A percentile compares a stretch with the other conserved stretches of the same genome.
phyloP scores from a whole-genome alignment of 305 asterid genomes.

The Ilex paraguariensis region DNA sequence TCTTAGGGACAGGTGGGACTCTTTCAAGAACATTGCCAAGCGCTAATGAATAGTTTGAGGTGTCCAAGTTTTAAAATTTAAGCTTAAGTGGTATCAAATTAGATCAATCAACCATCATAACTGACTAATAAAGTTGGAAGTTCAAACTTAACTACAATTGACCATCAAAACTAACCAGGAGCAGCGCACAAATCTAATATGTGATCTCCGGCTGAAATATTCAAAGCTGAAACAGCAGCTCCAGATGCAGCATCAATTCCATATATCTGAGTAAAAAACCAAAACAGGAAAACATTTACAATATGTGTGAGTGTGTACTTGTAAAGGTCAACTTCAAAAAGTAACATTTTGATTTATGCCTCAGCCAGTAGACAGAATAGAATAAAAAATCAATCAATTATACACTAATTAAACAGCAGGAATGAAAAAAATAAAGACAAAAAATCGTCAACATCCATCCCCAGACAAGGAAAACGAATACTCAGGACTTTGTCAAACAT shows the following conservation, averaged over 20 bases:
- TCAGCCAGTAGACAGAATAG: not conserved
- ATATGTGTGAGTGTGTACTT: too few relatives aligned
- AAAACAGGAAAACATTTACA: not conserved
- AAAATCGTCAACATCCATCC: too few relatives aligned
- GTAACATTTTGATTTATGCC: not conserved
- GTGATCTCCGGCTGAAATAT: slow-evolving; percentile 63
- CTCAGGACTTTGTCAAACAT: too few relatives aligned
- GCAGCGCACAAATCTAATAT: slow-evolving; percentile 96
- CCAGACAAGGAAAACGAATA: too few relatives aligned
- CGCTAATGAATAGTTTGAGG: not conserved
- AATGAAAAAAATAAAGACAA: not conserved
- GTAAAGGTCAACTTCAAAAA: not conserved
- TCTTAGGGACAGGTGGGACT: not conserved
- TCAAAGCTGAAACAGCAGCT: slow-evolving; percentile 90
- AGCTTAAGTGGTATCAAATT: not conserved
- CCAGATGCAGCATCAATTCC: slow-evolving; percentile 99
- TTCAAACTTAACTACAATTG: not conserved
- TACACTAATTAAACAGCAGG: not conserved
- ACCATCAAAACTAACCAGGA: slow-evolving; percentile 24
- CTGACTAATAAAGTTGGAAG: not conserved
- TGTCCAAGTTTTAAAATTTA: not conserved
- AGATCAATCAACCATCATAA: not conserved
- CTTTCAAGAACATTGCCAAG: not conserved
- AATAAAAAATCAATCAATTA: not conserved
- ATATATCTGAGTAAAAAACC: slow-evolving; percentile 51